Base-by-base conservation (phyloP, 352 stramenopile genomes). In the Elongisporangium senticosum region DNA sequence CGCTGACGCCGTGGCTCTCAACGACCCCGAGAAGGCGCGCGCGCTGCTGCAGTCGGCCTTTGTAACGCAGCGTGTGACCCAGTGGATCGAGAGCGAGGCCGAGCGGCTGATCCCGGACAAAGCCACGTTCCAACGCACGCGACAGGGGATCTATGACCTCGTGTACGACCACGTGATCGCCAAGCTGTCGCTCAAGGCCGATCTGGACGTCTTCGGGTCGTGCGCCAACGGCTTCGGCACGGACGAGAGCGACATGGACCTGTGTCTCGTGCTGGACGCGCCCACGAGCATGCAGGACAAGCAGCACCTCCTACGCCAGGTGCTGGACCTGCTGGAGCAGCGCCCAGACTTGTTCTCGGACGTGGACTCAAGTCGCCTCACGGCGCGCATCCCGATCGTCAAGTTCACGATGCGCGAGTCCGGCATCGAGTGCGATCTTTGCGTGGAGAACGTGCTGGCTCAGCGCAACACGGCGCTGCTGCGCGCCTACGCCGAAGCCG, bases 181-280 rank as follows among this genome's bases (percentile, higher is more conserved):
- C 7, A 78, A 83, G 61, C 61, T 87, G n/a, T 69, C 71, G 19
- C 71, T 80, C 37, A 56, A 74, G 22, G 80, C 75, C 17, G 74
- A 87, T 19, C 57, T 95, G 39, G 84, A 91, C 50, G 82, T 95
- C 17, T 99, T 99, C 77, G 97, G 97, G 4, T 99, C 96, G 17
- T 98, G 88, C 47, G 90, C 87, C 2, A 99, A 99, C 69, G 93
- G 97, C 56, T 99, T 99, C 74, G 97, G 97, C 39, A 96, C 79
- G 26, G 78, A 89, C 19, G 63, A 76, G 33, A 96, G 89, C 55
- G 93, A 98, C 58, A 85, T 98, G 74, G 94, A 98, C 58, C 97
- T 98, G 89, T 98, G 89, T 62, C 71, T 97, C 10, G 80, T 94
- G 53, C 63, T 93, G 7, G 65, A 72, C 15, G 54, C 70, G 33